These are phyloP conservation scores for Cryptococcus depauperatus DNA, from an alignment of 1,284 basidiomycete genomes.

Conservation along the genomic window DNA sequence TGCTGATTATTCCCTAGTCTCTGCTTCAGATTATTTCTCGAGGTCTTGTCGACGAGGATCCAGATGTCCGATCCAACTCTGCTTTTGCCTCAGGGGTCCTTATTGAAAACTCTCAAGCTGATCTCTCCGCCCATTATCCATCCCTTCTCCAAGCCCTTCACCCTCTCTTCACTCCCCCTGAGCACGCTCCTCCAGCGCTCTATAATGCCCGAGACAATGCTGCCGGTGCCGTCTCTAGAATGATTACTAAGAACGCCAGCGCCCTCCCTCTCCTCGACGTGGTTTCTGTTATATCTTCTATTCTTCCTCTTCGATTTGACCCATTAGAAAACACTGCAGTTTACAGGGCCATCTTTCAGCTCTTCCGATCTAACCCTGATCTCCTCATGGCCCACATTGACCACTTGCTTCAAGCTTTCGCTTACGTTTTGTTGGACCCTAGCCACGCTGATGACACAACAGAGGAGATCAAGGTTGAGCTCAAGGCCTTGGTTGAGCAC, in stretches of 20 bases:
- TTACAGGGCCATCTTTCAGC: slow-evolving; percentile 79
- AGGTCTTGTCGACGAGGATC: slow-evolving; percentile 74
- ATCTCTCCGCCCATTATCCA: slow-evolving; percentile 76
- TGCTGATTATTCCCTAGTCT: no score
- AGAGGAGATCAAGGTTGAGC: slow-evolving; percentile 63
- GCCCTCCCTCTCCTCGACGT: slow-evolving; percentile 82
- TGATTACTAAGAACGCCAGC: slow-evolving; percentile 72
- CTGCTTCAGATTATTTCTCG: slow-evolving; percentile 74
- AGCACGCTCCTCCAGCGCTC: slow-evolving; percentile 50
- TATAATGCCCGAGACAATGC: slow-evolving; percentile 94
- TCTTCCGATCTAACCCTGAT: slow-evolving; percentile 67
- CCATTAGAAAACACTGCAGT: slow-evolving; percentile 81
- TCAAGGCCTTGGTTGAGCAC: slow-evolving; percentile 66
- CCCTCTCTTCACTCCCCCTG: slow-evolving; percentile 67
- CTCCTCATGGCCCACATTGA: slow-evolving; percentile 72
- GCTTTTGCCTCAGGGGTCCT: slow-evolving; percentile 90
- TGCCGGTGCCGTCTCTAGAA: slow-evolving; percentile 78
- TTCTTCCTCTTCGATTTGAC: slow-evolving; percentile 82
- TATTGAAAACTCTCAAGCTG: slow-evolving; percentile 75
- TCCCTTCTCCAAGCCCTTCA: slow-evolving; percentile 69
- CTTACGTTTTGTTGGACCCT: slow-evolving; percentile 74
- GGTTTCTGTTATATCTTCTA: slow-evolving; percentile 70
- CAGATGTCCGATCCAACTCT: slow-evolving; percentile 92
- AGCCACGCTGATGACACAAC: slow-evolving; percentile 62
- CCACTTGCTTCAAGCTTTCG: slow-evolving; percentile 71